Evolutionary conservation across 345 rosid genomes (phyloP), one percentile per base, ranked within the genome.

Genomic region (Psidium guajava): DNA sequence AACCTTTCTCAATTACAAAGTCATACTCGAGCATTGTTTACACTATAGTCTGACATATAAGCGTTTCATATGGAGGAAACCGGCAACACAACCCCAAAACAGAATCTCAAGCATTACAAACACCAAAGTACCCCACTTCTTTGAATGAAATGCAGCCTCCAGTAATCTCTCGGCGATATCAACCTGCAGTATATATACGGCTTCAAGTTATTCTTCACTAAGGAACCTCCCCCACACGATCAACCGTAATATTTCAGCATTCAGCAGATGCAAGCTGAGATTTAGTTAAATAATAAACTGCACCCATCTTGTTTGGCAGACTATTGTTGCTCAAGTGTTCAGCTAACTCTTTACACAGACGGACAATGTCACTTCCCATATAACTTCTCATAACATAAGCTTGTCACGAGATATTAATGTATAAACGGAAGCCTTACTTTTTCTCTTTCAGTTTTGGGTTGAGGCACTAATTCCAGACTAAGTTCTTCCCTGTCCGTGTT

Each of bases 21-120:
- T 32, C 18, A 69, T 32, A 32, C 13, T 69, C 1, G 24, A 36
- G 40, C 77, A 28, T 27, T 25, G 58, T 53, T 54, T 54, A 27
- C 15, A 9, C 82, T 88, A 92, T 42, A 92, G 87, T 87, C 58
- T 92, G 40, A 90, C 82, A 85, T 90, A 91, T 64, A 91, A 83
- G 81, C 90, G 89, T 82, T 92, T 89, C 87, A 85, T 75, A 85
- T 91, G 92, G 32, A 92, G 89, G 87, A 90, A 82, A 84, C 92
- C 91, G 3, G 93, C 93, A 53, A 92, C 84, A 21, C 89, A 85
- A 55, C 92, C 89, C 93, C 95, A 93, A 83, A 88, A 92, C 59
- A 92, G 42, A 47, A 93, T 93, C 90, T 86, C 91, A 53, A 90
- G 85, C 81, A 89, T 57, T 69, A 93, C 95, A 86, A 91, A 90